phyloP scores from a whole-genome alignment of 192 early-diverging fungal species.

The Podila verticillata region DNA sequence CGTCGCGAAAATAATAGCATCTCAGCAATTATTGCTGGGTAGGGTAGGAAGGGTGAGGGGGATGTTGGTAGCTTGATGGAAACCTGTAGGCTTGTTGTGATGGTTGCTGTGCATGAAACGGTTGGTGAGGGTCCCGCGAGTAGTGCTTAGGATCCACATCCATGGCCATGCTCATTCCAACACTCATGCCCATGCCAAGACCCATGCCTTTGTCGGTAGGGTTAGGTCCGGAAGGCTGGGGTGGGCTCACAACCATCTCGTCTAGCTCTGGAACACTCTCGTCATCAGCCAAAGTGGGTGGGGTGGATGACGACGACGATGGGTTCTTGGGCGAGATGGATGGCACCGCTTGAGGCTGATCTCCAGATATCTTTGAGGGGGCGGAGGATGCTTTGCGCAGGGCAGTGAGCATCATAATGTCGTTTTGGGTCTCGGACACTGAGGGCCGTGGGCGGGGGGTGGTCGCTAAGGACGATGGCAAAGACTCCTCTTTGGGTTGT shows the following conservation, averaged over 20 bases:
- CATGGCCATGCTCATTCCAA: constrained; percentile 7
- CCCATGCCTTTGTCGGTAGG: background rate
- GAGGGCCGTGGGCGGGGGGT: background rate
- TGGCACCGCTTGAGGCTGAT: background rate
- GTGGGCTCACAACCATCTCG: constrained; percentile 7
- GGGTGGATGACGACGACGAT: constrained; percentile 18
- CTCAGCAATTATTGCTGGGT: background rate
- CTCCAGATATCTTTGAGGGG: background rate
- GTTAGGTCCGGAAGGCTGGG: background rate
- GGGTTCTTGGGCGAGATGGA: constrained; percentile 1
- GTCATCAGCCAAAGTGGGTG: constrained; percentile 14
- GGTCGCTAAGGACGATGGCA: background rate
- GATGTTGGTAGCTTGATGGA: too few species aligned
- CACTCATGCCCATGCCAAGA: background rate
- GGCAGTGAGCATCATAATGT: constrained; percentile 26
- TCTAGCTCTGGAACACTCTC: constrained; percentile 21
- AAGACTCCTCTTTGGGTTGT: background rate
- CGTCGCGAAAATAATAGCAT: background rate
- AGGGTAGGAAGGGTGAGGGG: too few species aligned
- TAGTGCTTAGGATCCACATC: background rate
- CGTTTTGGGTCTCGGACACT: constrained; percentile 16
- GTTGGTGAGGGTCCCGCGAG: too few species aligned
- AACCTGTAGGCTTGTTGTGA: too few species aligned
- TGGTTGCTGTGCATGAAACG: too few species aligned
- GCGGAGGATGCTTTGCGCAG: constrained; percentile 5